Evolutionary conservation across 805 yeast genomes (phyloP).

Genomic region (Pichia rugopelliculosa): DNA sequence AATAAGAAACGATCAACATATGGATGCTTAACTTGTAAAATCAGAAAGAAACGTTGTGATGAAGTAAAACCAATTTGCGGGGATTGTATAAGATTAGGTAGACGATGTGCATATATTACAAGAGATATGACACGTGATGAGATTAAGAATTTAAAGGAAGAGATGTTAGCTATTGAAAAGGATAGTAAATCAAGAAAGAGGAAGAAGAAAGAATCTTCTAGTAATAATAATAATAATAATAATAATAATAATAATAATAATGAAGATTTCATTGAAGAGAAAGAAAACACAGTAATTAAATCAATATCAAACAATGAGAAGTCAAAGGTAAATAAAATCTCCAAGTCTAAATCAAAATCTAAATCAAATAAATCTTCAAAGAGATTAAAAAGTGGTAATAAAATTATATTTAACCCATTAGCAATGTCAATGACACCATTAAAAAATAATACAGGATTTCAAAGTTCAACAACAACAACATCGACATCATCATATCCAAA

Average conservation of each 20-base stretch:
- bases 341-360: not conserved
- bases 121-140: constrained; percentile 36
- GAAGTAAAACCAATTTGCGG: constrained; percentile 43
- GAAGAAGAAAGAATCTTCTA: constrained; percentile 5
- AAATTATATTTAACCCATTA: constrained; percentile 26
- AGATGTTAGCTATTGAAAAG: constrained; percentile 35
- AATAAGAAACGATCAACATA: constrained; percentile 37
- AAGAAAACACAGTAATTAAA: not conserved
- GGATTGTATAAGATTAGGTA: constrained; percentile 39
- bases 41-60: constrained; percentile 54
- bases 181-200: constrained; percentile 37
- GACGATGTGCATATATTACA: constrained; percentile 43
- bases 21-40: constrained; percentile 67
- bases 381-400: not conserved
- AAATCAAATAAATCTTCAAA: not conserved
- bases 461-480: not conserved
- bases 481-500: not conserved
- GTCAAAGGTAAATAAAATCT: not conserved
- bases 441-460: not conserved
- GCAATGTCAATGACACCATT: constrained; percentile 16
- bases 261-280: not conserved
- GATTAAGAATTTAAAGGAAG: constrained; percentile 28
- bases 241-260: not conserved
- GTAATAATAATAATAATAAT: constrained; percentile 1
- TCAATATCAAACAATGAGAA: not conserved